Evolutionary conservation across 2,329 filamentous ascomycete species (phyloP).

Genomic region (Sphaceloma murrayae): DNA sequence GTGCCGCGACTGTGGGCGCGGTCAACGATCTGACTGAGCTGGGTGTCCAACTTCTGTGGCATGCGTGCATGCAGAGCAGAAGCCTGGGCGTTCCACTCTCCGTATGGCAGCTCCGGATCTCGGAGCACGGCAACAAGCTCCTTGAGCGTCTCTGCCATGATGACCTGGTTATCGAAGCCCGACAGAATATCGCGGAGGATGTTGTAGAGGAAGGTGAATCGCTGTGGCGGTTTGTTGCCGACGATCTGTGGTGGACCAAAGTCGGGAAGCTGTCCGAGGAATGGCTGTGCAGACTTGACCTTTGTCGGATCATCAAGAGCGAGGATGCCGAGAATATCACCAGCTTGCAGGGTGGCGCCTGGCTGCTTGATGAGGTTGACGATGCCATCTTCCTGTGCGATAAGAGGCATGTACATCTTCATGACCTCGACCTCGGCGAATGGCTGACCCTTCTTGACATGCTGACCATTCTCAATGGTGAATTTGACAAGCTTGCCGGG

Average conservation of each 20-base stretch:
- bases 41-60: slow-evolving; percentile 81
- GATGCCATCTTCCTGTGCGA: slow-evolving; percentile 88
- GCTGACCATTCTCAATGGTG: slow-evolving; percentile 87
- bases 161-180: slow-evolving; percentile 94
- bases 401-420: slow-evolving; percentile 99
- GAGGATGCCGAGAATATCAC: slow-evolving; percentile 96
- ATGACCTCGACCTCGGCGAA: slow-evolving; percentile 99
- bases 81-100: slow-evolving; percentile 92
- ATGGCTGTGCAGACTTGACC: slow-evolving; percentile 92
- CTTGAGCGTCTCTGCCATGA: slow-evolving; percentile 80
- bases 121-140: slow-evolving; percentile 85
- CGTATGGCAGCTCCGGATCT: slow-evolving; percentile 82
- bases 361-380: slow-evolving; percentile 99
- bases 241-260: slow-evolving; percentile 78
- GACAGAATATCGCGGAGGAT: slow-evolving; percentile 80
- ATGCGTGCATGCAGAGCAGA: slow-evolving; percentile 95
- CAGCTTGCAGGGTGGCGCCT: slow-evolving; percentile 91
- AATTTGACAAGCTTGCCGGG: slow-evolving; percentile 98
- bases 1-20: slow-evolving; percentile 64
- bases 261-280: slow-evolving; percentile 80
- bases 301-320: slow-evolving; percentile 89
- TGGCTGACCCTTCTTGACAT: slow-evolving; percentile 82
- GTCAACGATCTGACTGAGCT: slow-evolving; percentile 77
- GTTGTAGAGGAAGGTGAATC: slow-evolving; percentile 65
- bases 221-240: slow-evolving; percentile 84